These are phyloP conservation scores for Aspergillus ibericus DNA, from an alignment of 2,329 filamentous ascomycete genomes.

Conservation along the genomic window DNA sequence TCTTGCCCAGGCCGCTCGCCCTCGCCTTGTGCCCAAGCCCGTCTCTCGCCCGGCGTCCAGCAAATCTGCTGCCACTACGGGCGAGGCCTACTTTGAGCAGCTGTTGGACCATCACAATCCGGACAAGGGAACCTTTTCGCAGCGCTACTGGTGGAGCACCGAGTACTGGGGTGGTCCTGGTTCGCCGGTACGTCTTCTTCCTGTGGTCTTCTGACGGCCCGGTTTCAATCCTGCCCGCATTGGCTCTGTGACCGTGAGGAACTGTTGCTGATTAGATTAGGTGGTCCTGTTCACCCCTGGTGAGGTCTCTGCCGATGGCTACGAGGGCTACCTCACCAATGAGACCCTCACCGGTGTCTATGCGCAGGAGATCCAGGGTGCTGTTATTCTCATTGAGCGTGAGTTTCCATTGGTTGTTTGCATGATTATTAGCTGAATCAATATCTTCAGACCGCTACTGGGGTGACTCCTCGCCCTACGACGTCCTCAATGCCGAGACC, in stretches of 20 bases:
- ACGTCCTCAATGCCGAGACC: slow-evolving; percentile 52
- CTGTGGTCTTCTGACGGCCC: neutral
- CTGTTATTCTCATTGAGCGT: slow-evolving; percentile 58
- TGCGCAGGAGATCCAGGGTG: slow-evolving; percentile 55
- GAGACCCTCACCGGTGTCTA: slow-evolving; percentile 51
- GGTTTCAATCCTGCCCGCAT: neutral
- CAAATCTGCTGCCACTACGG: neutral
- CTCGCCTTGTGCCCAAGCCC: neutral
- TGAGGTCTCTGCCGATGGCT: slow-evolving; percentile 50
- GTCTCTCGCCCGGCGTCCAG: neutral
- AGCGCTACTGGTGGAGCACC: slow-evolving; percentile 55
- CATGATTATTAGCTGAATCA: neutral
- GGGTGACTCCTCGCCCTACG: slow-evolving; percentile 57
- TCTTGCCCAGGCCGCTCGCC: neutral
- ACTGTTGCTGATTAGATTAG: slow-evolving; percentile 23
- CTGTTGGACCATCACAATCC: slow-evolving; percentile 60
- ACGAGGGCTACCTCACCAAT: slow-evolving; percentile 54
- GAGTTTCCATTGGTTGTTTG: slow-evolving; percentile 9
- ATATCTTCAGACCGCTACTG: slow-evolving; percentile 55
- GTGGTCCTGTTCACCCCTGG: slow-evolving; percentile 56
- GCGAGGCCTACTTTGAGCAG: slow-evolving; percentile 48
- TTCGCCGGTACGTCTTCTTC: slow-evolving; percentile 47
- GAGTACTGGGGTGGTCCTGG: slow-evolving; percentile 56
- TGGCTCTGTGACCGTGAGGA: neutral
- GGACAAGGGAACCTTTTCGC: slow-evolving; percentile 55